These are phyloP conservation scores for Microcyclospora tardicrescens DNA, from an alignment of 2,329 filamentous ascomycete species.

Conservation along the genomic window DNA sequence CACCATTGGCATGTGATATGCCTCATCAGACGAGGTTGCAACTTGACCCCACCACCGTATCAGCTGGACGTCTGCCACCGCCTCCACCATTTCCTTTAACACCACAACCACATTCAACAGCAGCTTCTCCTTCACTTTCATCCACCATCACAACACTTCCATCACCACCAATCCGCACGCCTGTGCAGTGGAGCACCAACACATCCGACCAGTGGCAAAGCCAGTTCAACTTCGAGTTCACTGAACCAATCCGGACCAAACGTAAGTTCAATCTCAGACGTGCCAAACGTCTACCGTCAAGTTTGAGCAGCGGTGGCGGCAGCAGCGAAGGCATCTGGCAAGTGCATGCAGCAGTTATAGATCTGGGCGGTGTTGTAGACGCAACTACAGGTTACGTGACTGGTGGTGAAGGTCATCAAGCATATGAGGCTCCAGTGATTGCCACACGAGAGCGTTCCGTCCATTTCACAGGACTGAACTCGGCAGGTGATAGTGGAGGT, in stretches of 20 bases:
- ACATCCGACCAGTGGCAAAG: neutral
- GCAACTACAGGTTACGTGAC: slow-evolving; percentile 1
- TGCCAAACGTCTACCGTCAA: slow-evolving; percentile 20
- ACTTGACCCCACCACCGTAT: too few relatives aligned
- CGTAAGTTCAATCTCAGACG: slow-evolving; percentile 19
- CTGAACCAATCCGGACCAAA: slow-evolving; percentile 13
- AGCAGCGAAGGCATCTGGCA: slow-evolving; percentile 13
- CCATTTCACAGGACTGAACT: neutral
- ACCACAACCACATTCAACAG: slow-evolving; percentile 1
- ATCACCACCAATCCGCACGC: slow-evolving; percentile 6
- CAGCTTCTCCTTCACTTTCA: slow-evolving; percentile 6
- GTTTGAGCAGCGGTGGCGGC: slow-evolving; percentile 3
- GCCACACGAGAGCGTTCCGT: neutral
- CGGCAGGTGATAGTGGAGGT: neutral
- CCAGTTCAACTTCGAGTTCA: neutral
- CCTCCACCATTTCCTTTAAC: slow-evolving; percentile 1
- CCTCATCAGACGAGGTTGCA: too few relatives aligned
- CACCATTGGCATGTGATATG: too few relatives aligned
- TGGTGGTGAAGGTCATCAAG: neutral
- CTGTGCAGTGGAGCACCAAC: neutral
- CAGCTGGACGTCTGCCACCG: neutral
- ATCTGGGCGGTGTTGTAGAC: slow-evolving; percentile 1
- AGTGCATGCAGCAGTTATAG: slow-evolving; percentile 19
- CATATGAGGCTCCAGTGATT: neutral
- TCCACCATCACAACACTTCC: slow-evolving; percentile 8